These are phyloP conservation scores for Mycena filopes DNA, from an alignment of 768 basidiomycete genomes.

Conservation along the genomic window DNA sequence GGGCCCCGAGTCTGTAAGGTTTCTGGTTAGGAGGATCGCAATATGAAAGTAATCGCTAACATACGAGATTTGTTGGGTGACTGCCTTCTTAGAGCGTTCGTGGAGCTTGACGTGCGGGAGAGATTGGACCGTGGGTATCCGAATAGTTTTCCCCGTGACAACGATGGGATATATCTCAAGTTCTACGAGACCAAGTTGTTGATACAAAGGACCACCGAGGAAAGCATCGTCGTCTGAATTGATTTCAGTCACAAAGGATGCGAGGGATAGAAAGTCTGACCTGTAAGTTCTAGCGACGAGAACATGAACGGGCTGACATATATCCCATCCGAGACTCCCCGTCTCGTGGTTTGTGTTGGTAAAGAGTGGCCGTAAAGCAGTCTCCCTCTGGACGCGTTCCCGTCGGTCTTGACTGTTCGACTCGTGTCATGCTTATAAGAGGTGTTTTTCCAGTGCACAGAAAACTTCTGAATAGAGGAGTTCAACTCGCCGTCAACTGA, in stretches of 20 bases:
- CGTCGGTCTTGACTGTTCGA: conserved; percentile 29
- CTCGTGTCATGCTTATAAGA: not conserved
- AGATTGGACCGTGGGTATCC: too few species aligned
- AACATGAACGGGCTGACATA: conserved; percentile 32
- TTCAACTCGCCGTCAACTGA: too few species aligned
- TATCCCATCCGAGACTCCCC: conserved; percentile 7
- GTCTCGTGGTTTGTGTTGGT: not conserved
- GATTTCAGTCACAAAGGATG: too few species aligned
- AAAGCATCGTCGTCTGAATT: conserved; percentile 36
- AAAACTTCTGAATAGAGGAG: conserved; percentile 29
- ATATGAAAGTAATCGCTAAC: too few species aligned
- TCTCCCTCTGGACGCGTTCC: not conserved
- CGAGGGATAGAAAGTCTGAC: not conserved
- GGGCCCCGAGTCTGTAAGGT: too few species aligned
- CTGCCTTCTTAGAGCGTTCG: too few species aligned
- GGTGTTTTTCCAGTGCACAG: conserved; percentile 30
- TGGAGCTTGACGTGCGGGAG: too few species aligned
- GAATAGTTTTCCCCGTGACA: too few species aligned
- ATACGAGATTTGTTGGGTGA: too few species aligned
- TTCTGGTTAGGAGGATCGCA: too few species aligned
- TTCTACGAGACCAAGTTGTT: conserved; percentile 5
- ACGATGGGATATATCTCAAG: not conserved
- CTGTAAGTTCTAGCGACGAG: conserved; percentile 35
- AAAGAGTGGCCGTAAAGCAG: not conserved
- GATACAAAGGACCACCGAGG: conserved; percentile 6